These are phyloP conservation scores for Lipomyces oligophaga DNA, from an alignment of 805 yeast genomes.

Conservation along the genomic window DNA sequence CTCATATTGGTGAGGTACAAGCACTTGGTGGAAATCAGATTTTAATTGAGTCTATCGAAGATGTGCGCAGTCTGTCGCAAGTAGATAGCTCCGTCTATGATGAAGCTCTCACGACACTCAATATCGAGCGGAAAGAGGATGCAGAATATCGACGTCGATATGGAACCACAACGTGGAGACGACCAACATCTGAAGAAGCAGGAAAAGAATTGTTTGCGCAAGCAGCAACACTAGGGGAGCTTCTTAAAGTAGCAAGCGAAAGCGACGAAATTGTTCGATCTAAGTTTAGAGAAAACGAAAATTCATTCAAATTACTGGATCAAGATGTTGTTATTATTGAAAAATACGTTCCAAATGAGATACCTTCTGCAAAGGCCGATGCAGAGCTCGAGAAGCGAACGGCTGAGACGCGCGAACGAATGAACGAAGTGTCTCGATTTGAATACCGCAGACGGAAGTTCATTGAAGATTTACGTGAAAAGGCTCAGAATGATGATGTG, in stretches of 20 bases:
- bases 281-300: conserved; percentile 49
- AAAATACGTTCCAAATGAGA: conserved; percentile 36
- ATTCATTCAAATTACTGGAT: conserved; percentile 44
- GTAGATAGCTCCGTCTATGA: conserved; percentile 21
- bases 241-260: conserved; percentile 52
- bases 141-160: conserved; percentile 46
- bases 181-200: conserved; percentile 47
- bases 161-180: conserved; percentile 55
- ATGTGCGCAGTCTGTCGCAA: conserved; percentile 44
- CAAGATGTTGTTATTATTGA: conserved; percentile 37
- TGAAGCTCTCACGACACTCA: conserved; percentile 41
- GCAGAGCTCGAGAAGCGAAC: conserved; percentile 39
- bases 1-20: conserved; percentile 53
- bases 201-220: conserved; percentile 42
- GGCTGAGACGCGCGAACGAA: conserved; percentile 33
- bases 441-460: conserved; percentile 31
- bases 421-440: conserved; percentile 26
- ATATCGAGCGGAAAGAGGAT: conserved; percentile 56
- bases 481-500: conserved; percentile 21
- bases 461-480: conserved; percentile 23
- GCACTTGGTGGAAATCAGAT: conserved; percentile 50
- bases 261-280: conserved; percentile 57
- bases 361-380: conserved; percentile 35
- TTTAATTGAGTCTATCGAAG: conserved; percentile 44
- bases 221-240: conserved; percentile 46